Base-by-base conservation (phyloP, 75 land plant species). In the Pinus taeda region DNA sequence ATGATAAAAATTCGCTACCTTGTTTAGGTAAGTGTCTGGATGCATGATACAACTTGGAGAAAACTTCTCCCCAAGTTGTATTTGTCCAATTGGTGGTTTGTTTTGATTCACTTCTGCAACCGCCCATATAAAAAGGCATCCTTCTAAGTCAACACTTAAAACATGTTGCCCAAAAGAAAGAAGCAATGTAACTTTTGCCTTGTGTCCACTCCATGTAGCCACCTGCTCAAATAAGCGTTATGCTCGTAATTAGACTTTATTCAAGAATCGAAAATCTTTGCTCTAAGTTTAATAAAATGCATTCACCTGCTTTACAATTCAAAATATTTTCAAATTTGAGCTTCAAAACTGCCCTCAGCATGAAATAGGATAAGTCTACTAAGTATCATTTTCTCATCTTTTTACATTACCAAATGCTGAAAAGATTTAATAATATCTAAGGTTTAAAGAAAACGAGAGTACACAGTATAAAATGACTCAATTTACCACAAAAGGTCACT, bases 11-110 rank as follows among this genome's bases (percentile, higher is more conserved):
- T 18, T 13, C 24, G 14, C 79, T 70, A 95, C 95, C 89, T 97
- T 97, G 87, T 97, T 93, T 9, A 97, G 85, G 79, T 97, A 97
- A 73, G 99, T 94, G 66, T 97, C 98, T 17, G 99, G 99, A 85
- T 97, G 99, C 91, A 94, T 86, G 11, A 97, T 78, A 73, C 98
- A 97, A 21, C 87, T 92, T 56, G 98, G 98, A 56, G 80, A 78
- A 60, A 92, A 91, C 0, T 82, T 76, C 3, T 89, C 80, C 57
- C 85, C 95, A 33, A 97, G 81, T 57, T 67, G 60, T 42, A 92
- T 76, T 22, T 89, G 89, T 11, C 85, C 90, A 61, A 89, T 60
- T 18, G 97, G 95, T 55, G 79, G 73, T n/a, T 67, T 75, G 59
- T 78, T 85, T 26, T 60, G 57, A 14, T 80, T 79, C 18, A 80